Conservation (phyloP, 2,329 filamentous ascomycete species). For the Bipolaris oryzae region DNA sequence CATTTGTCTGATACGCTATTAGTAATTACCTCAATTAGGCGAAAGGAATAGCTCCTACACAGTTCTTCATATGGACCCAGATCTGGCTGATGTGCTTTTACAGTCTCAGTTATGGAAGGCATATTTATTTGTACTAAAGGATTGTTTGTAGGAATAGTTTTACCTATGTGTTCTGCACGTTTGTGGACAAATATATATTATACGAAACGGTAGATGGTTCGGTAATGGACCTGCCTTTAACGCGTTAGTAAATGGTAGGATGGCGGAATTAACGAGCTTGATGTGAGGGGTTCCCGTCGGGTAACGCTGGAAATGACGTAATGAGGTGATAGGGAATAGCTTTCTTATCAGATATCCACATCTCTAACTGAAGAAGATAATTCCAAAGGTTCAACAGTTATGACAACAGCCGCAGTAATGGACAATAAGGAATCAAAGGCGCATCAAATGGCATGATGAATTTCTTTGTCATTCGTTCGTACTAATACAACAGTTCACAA, state of each 20-base stretch:
- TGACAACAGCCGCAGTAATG: neutral
- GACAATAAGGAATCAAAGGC: neutral
- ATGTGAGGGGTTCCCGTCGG: slow-evolving; percentile 27
- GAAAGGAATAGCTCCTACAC: slow-evolving; percentile 25
- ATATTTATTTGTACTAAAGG: slow-evolving; percentile 20
- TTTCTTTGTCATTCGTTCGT: neutral
- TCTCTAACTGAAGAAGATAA: neutral
- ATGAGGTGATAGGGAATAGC: slow-evolving; percentile 1
- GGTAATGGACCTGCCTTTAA: slow-evolving; percentile 12
- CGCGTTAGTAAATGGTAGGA: slow-evolving; percentile 3
- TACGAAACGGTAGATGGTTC: neutral
- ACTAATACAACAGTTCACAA: slow-evolving; percentile 14
- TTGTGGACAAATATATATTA: neutral
- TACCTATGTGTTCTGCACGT: neutral
- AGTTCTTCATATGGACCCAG: slow-evolving; percentile 42
- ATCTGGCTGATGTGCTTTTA: slow-evolving; percentile 33
- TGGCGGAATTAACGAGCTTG: neutral
- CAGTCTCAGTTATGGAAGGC: slow-evolving; percentile 37
- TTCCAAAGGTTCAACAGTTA: neutral
- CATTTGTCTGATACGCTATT: slow-evolving; percentile 35
- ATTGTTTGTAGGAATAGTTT: neutral
- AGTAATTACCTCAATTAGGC: neutral
- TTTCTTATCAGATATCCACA: neutral
- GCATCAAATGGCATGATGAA: neutral
- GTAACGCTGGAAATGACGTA: slow-evolving; percentile 29